These are phyloP conservation scores for Elongisporangium prolatum DNA, from an alignment of 352 stramenopile genomes.

Conservation along the genomic window DNA sequence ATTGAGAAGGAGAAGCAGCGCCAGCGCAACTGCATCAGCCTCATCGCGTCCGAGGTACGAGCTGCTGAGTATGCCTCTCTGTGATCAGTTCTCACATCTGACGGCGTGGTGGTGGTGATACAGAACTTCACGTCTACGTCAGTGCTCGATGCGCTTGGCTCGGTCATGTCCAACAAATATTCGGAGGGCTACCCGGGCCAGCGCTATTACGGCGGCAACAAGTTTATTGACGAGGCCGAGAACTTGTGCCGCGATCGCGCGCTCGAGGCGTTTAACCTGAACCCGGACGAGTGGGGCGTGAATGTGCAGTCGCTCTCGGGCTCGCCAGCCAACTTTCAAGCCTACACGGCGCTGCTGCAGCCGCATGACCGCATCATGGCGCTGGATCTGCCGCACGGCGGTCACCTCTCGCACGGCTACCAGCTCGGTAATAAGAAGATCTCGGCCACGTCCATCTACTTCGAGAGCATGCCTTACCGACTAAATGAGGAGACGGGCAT, in stretches of 20 bases:
- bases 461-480: constrained; percentile 99
- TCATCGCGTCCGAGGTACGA: constrained; percentile 97
- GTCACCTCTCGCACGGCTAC: constrained; percentile 98
- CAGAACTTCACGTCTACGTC: constrained; percentile 97
- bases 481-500: constrained; percentile 94
- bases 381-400: constrained; percentile 97
- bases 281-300: constrained; percentile 94
- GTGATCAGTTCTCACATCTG: neutral
- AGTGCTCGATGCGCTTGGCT: constrained; percentile 97
- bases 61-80: neutral
- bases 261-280: constrained; percentile 96
- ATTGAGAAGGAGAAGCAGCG: constrained; percentile 98
- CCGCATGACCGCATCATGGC: constrained; percentile 99
- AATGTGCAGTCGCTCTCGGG: constrained; percentile 98
- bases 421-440: constrained; percentile 99
- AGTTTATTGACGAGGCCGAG: constrained; percentile 99
- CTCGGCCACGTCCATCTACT: constrained; percentile 98
- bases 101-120: neutral
- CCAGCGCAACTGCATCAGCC: constrained; percentile 96
- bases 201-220: constrained; percentile 98
- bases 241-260: constrained; percentile 96
- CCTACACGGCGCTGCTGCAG: constrained; percentile 97
- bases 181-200: constrained; percentile 96
- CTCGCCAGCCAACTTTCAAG: constrained; percentile 99
- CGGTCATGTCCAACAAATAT: constrained; percentile 99